phyloP scores from a whole-genome alignment of 805 yeast genomes.

The Candida insectorum region DNA sequence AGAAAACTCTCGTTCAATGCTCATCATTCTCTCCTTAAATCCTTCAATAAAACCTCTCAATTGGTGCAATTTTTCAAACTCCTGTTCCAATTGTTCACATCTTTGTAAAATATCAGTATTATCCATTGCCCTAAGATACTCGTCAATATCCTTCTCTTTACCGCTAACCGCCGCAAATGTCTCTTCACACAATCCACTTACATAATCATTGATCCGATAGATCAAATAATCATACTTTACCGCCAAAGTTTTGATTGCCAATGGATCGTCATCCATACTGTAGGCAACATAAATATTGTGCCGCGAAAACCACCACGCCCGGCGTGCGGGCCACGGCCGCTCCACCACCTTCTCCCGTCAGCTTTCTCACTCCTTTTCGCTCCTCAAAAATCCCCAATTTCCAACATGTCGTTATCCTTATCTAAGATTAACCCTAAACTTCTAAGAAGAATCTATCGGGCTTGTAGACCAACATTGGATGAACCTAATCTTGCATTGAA shows the following conservation, averaged over 20 bases:
- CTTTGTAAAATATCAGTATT: constrained; percentile 24
- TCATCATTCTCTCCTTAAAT: constrained; percentile 34
- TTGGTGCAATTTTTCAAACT: constrained; percentile 52
- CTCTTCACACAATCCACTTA: constrained; percentile 44
- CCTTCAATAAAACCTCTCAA: constrained; percentile 39
- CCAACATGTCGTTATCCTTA: constrained; percentile 31
- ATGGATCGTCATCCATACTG: constrained; percentile 48
- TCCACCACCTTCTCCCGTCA: background rate
- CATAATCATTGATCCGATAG: constrained; percentile 57
- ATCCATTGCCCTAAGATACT: constrained; percentile 31
- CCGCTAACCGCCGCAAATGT: constrained; percentile 26
- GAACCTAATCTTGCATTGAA: constrained; percentile 90
- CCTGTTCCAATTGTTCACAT: constrained; percentile 35
- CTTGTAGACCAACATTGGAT: constrained; percentile 74
- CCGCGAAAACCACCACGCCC: too few species aligned
- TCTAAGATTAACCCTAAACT: constrained; percentile 45
- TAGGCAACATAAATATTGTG: too few species aligned
- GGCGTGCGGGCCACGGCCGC: background rate
- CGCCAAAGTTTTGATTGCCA: constrained; percentile 57
- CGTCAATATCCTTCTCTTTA: constrained; percentile 28
- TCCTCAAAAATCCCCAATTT: background rate
- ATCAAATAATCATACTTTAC: constrained; percentile 63
- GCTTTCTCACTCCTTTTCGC: background rate
- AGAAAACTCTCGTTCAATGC: constrained; percentile 30
- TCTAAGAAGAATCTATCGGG: constrained; percentile 56